Evolutionary conservation across 805 yeast genomes (phyloP), one percentile per base, ranked within the genome.

Genomic region (Suhomyces prunicola): DNA sequence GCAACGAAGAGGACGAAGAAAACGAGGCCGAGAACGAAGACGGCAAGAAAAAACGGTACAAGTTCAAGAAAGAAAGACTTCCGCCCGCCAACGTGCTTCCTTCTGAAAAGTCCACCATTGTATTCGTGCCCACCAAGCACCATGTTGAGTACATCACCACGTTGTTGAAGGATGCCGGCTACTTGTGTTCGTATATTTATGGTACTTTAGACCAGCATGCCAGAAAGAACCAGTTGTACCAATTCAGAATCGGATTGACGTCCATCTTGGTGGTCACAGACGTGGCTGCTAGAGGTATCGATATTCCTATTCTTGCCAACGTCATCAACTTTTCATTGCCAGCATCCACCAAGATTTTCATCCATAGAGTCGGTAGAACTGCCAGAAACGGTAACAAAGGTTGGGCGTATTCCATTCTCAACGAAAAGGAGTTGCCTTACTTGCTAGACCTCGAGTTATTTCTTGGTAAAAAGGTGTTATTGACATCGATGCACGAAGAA

Each of bases 361-460:
- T 94, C 52, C 99, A 94, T 72, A 85, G 99, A 73, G 98, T 94
- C 46, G 99, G 99, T 70, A 86, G 99, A 80, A 94, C 99, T 46
- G 99, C 99, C 9, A 88, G 99, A 80, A 99, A 99, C 7, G 99
- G 99, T 67, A 87, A 90, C 67, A 84, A 81, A 61, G 99, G 99
- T 66, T 91, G 97, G 96, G 99, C 99, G 0, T 94, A 89, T 68
- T 87, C 97, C 2, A 83, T 94, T 55, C 87, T 92, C 6, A 79
- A 85, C 53, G 96, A 91, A 58, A 78, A 83, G 51, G 99, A 94
- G 67, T 71, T 93, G 53, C 97, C 99, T 9, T 94, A 93, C 62
- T 70, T 94, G 50, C 77, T 93, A 48, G 99, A 94, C 69, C 77
- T 94, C 61, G 98, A 94, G 67, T 69, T 94, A 45, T 93, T 94